These are phyloP conservation scores for Pseudocohnilembus persalinus DNA, from an alignment of 169 alveolate genomes.

Conservation along the genomic window DNA sequence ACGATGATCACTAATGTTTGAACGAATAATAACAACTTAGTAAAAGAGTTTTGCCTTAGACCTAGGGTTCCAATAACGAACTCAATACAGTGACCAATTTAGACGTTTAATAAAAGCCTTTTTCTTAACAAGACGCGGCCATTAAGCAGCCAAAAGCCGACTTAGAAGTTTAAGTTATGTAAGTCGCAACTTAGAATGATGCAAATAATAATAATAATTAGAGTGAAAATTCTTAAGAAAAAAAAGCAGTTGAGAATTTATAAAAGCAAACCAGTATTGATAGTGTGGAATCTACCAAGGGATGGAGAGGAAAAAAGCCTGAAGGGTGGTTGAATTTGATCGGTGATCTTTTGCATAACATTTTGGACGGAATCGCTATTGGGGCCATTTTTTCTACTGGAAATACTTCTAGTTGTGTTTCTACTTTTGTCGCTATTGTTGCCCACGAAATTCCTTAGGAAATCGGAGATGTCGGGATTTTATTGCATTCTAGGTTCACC, in stretches of 20 bases:
- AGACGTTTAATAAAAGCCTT: slow-evolving; percentile 2
- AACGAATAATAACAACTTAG: neutral
- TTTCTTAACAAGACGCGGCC: neutral
- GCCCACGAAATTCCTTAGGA: slow-evolving; percentile 43
- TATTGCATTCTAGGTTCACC: slow-evolving; percentile 25
- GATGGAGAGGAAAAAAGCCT: slow-evolving; percentile 31
- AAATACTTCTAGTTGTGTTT: neutral
- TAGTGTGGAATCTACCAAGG: neutral
- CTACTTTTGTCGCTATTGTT: slow-evolving; percentile 33
- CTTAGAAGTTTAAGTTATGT: too few species aligned
- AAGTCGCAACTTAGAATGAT: too few species aligned
- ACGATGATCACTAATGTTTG: too few species aligned
- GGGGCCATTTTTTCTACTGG: slow-evolving; percentile 28
- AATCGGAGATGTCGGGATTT: slow-evolving; percentile 37
- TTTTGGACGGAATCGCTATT: slow-evolving; percentile 38
- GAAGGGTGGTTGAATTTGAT: slow-evolving; percentile 28
- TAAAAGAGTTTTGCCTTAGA: neutral
- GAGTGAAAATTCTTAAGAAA: neutral
- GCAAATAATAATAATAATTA: neutral
- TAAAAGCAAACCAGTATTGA: too few species aligned
- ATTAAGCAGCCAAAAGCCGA: neutral
- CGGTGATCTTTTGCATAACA: slow-evolving; percentile 35
- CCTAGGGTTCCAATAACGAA: neutral
- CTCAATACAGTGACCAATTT: neutral
- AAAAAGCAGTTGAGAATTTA: neutral